Conservation (phyloP, 2,329 filamentous ascomycete species). For the Dactylonectria estremocensis region DNA sequence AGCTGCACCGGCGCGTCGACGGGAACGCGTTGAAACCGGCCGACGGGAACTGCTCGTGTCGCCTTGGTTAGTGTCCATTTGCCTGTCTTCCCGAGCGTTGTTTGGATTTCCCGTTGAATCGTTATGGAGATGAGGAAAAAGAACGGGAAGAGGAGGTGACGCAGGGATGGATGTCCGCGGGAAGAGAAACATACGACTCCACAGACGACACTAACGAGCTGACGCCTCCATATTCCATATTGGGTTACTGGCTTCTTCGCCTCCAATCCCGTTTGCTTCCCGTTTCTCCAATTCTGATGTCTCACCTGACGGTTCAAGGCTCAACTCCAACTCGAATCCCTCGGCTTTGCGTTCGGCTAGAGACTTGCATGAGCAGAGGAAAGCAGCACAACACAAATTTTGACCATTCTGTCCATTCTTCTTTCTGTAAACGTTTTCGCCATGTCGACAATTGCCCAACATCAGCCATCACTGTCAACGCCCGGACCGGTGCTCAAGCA, state of each 20-base stretch:
- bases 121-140: background rate
- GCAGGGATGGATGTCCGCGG: background rate
- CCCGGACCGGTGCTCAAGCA: background rate
- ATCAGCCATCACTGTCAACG: background rate
- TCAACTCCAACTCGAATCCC: background rate
- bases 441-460: background rate
- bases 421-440: background rate
- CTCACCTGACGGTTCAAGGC: background rate
- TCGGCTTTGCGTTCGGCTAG: background rate
- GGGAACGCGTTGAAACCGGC: slow-evolving; percentile 30
- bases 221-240: background rate
- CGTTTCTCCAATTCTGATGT: background rate
- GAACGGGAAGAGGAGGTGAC: background rate
- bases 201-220: background rate
- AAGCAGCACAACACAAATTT: background rate
- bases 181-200: background rate
- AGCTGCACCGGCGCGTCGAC: slow-evolving; percentile 49
- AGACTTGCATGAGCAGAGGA: background rate
- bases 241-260: background rate
- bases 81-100: too few relatives aligned
- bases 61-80: background rate
- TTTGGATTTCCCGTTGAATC: too few relatives aligned
- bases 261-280: background rate
- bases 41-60: background rate
- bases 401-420: background rate